phyloP scores from a whole-genome alignment of 2,329 filamentous ascomycete genomes.

The Aspergillus costaricaensis region DNA sequence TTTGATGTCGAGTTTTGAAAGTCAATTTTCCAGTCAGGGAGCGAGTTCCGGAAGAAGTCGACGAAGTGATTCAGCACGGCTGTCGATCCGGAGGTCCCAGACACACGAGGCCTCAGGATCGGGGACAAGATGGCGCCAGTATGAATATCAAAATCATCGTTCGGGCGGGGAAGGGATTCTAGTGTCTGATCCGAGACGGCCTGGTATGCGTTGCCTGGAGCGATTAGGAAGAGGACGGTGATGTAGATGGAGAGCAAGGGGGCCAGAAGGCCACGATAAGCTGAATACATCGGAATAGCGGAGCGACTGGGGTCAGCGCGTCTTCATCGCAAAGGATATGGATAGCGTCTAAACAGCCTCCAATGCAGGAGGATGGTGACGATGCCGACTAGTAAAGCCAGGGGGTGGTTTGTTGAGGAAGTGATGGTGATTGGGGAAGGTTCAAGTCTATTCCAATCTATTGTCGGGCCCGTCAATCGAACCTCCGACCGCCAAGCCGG shows the following conservation, averaged over 20 bases:
- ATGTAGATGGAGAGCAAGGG: constrained; percentile 31
- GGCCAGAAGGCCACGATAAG: constrained; percentile 31
- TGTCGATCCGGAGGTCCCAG: constrained; percentile 75
- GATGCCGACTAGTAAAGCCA: background rate
- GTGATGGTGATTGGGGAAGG: background rate
- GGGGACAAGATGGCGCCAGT: constrained; percentile 77
- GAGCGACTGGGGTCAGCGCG: background rate
- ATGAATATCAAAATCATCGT: constrained; percentile 75
- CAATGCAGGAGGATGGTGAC: background rate
- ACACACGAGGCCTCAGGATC: constrained; percentile 83
- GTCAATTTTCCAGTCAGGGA: constrained; percentile 77
- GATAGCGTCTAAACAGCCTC: background rate
- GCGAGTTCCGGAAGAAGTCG: constrained; percentile 71
- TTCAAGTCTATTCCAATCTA: background rate
- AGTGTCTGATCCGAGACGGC: constrained; percentile 74
- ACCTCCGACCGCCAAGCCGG: constrained; percentile 7
- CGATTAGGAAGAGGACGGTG: constrained; percentile 25
- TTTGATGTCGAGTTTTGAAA: constrained; percentile 89
- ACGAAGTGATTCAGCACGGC: constrained; percentile 79
- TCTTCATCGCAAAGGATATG: constrained; percentile 2
- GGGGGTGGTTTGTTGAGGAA: background rate
- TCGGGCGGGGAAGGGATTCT: constrained; percentile 68
- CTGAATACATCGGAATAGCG: constrained; percentile 25
- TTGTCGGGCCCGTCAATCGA: background rate
- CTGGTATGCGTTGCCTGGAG: constrained; percentile 52